Evolutionary conservation across 805 yeast genomes (phyloP), one percentile per base, ranked within the genome.

Genomic region (Kregervanrija pseudodelftensis): DNA sequence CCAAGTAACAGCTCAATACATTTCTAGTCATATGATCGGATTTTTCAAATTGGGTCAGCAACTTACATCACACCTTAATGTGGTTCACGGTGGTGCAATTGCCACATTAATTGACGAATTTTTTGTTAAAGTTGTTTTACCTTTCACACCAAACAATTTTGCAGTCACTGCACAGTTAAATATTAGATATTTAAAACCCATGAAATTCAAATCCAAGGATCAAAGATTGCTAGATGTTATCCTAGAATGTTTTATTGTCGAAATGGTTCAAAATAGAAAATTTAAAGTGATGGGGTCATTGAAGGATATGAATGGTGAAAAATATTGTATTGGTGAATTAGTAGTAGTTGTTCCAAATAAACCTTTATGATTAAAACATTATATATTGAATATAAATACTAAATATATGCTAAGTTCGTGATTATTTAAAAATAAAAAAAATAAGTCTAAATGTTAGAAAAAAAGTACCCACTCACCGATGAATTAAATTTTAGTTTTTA

Each of bases 51-150:
- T 76, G 30, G 80, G 80, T 4, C 61, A 62, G 12, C 57, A 66
- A 45, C 52, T 76, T 37, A 61, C 73, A 1, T 71, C 77, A 34
- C 73, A 72, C 44, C 74, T 70, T 44, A 76, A 77, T 37, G 66
- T 71, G 39, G 64, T 76, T 36, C 81, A 76, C 53, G 77, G 77
- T 43, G 81, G 81, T 1, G 65, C 75, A 13, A 61, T 74, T n/a
- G 69, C 79, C 4, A 74, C 80, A 4, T 60, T 76, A 8, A 55
- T 76, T 10, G 81, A 76, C 51, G 81, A 76, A 53, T 76, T 72
- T 3, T 64, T 76, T 42, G 74, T 77, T 46, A 55, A 68, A n/a
- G 72, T 74, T 40, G 79, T 74, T 13, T 68, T 76, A 48, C 71
- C 79, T 3, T 50, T 63, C 14, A 65, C 76, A 15, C 75, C 74